Evolutionary conservation across 129 eudicot species (phyloP).

Genomic region (Flaveria sonorensis): DNA sequence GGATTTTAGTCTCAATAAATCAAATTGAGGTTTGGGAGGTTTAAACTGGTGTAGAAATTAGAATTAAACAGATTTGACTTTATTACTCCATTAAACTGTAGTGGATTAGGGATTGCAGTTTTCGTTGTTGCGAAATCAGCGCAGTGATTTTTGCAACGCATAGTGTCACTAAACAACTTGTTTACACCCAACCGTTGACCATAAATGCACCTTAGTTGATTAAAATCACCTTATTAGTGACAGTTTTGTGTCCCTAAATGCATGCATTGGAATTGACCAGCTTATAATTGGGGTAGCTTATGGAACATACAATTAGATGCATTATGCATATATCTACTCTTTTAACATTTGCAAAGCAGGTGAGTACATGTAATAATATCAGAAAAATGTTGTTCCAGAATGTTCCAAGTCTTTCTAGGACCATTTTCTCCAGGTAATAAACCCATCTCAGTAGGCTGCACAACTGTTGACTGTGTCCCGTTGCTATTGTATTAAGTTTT

Average conservation of each 20-base stretch:
- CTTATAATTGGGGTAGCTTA: neutral
- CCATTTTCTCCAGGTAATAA: conserved; percentile 53
- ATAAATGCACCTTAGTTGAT: neutral
- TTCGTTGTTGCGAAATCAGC: too few species aligned
- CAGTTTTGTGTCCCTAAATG: neutral
- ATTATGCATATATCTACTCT: conserved; percentile 14
- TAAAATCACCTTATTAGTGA: neutral
- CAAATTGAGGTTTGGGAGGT: neutral
- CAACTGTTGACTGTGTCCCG: neutral
- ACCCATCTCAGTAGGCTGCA: conserved; percentile 3
- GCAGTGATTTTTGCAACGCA: too few species aligned
- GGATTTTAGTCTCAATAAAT: too few species aligned
- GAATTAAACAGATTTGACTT: conserved; percentile 23
- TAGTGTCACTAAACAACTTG: too few species aligned
- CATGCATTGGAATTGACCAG: neutral
- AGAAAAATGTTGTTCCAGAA: conserved; percentile 45
- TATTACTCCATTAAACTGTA: conserved; percentile 4
- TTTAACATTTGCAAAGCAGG: conserved; percentile 55
- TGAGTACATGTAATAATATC: conserved; percentile 45
- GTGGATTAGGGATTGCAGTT: neutral
- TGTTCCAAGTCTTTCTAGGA: conserved; percentile 54
- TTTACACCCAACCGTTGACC: too few species aligned
- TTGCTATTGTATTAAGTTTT: neutral
- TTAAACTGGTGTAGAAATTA: neutral
- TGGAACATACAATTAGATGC: conserved; percentile 6